Conservation (phyloP, 225 moss, liverwort and hornwort genomes). For the Ulota crispa region DNA sequence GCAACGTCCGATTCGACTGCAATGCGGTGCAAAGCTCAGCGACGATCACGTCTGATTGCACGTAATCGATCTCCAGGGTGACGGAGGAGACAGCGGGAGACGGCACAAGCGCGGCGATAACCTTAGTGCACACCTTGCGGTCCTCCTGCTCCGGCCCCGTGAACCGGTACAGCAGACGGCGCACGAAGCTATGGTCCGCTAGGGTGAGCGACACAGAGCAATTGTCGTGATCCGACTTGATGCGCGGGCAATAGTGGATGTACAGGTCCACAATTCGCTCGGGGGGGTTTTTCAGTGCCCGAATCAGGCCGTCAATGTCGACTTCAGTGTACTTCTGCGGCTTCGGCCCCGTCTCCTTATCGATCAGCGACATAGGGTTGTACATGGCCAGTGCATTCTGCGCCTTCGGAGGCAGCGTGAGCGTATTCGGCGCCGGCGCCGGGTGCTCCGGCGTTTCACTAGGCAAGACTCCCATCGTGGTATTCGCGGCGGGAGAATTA, state of each 20-base stretch:
- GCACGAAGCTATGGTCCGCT: conserved; percentile 50
- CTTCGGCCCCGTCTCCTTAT: conserved; percentile 44
- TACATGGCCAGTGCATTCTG: conserved; percentile 50
- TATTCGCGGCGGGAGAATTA: conserved; percentile 32
- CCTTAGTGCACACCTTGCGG: conserved; percentile 43
- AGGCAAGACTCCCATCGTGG: conserved; percentile 38
- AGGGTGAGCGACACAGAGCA: conserved; percentile 63
- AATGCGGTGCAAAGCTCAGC: conserved; percentile 59
- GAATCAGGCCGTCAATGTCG: conserved; percentile 53
- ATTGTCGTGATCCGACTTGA: conserved; percentile 63
- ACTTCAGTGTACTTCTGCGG: conserved; percentile 64
- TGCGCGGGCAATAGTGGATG: conserved; percentile 60
- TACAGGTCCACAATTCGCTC: conserved; percentile 56
- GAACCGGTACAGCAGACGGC: conserved; percentile 48
- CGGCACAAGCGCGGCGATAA: conserved; percentile 44
- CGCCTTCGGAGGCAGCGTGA: conserved; percentile 48
- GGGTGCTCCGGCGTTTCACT: conserved; percentile 27
- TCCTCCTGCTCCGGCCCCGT: conserved; percentile 34
- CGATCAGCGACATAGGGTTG: conserved; percentile 50
- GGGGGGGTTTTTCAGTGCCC: conserved; percentile 50
- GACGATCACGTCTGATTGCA: conserved; percentile 60
- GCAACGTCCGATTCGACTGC: conserved; percentile 50
- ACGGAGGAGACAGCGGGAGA: conserved; percentile 48
- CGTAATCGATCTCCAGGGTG: conserved; percentile 63
- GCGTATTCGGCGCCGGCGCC: conserved; percentile 43